Base-by-base conservation (phyloP, 2,329 filamentous ascomycete species). In the Alternaria triticina region DNA sequence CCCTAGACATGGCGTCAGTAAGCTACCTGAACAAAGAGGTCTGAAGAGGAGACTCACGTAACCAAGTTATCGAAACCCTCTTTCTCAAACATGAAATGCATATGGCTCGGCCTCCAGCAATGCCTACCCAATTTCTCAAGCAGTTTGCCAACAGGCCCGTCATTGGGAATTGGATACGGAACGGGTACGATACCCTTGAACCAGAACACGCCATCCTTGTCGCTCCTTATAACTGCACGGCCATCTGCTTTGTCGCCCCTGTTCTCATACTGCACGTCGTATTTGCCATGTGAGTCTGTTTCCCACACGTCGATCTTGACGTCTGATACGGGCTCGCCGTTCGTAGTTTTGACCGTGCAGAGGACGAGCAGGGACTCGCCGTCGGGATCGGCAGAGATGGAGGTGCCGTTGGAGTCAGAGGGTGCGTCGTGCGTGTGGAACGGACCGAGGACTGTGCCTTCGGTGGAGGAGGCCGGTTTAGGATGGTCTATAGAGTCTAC, bases 151-250 rank as follows among this genome's bases (percentile, higher is more conserved):
- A 97, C 93, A 0, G 94, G 93, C 40, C 78, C 78, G 79, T 97
- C 93, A 71, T 92, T 86, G 1, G 93, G 92, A 72, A 96, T 96
- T 0, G 92, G 90, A 80, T 97, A 97, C 57, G 90, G 89, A 61
- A 97, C 93, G 0, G 94, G 94, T 63, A 90, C 89, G 75, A 97
- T 93, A 0, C 90, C 92, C 73, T 89, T 90, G 83, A 96, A 97
- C 89, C 91, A 96, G 77, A 97, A 96, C 2, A 85, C 75, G 0
- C 94, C 95, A 36, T 93, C 83, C 0, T 85, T 83, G 70, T 95
- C 92, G 64, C 86, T 91, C 45, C 81, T 81, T 83, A 93, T 86
- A 61, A 95, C 85, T 60, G 90, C 91, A 45, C 92, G 84, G 51
- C 92, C 91, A 81, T 93, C 91, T 0, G 91, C 90, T 2, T 83